phyloP scores from a whole-genome alignment of 108 stramenopile species.

The Nannochloropsis salina region DNA sequence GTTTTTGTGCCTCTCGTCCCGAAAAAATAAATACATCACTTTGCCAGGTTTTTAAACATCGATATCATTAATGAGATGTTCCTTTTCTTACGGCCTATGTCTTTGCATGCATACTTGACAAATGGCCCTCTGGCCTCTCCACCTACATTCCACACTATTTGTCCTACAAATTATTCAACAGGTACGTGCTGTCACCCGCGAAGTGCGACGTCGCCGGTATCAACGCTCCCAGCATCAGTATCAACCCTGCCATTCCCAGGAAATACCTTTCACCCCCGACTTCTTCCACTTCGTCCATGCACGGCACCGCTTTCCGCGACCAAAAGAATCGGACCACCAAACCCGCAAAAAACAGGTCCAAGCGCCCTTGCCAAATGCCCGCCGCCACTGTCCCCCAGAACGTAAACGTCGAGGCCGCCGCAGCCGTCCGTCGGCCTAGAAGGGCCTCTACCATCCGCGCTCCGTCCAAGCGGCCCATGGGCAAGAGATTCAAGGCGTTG shows the following conservation, averaged over 20 bases:
- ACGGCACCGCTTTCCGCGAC: not conserved
- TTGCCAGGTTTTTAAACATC: too few species aligned
- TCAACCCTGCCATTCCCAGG: slow-evolving; percentile 6
- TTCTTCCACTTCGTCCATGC: not conserved
- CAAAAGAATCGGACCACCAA: not conserved
- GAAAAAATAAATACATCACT: too few species aligned
- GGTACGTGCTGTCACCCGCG: slow-evolving; percentile 9
- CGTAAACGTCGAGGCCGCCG: slow-evolving; percentile 1
- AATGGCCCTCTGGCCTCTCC: not conserved
- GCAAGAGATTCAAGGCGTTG: slow-evolving; percentile 74
- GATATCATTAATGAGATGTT: not conserved
- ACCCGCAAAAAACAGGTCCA: slow-evolving; percentile 15
- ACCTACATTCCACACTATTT: not conserved
- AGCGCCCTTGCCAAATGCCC: slow-evolving; percentile 10
- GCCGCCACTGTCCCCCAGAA: slow-evolving; percentile 2
- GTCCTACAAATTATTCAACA: slow-evolving; percentile 1
- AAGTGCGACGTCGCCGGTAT: slow-evolving; percentile 1
- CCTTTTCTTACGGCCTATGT: not conserved
- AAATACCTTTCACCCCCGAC: not conserved
- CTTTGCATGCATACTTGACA: not conserved
- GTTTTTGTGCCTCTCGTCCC: too few species aligned
- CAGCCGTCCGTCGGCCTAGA: not conserved
- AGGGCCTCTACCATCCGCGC: slow-evolving; percentile 51
- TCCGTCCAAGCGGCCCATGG: slow-evolving; percentile 80
- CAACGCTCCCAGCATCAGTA: not conserved